Percentiles rank a stretch among this genome's conserved stretches.
phyloP scores from a whole-genome alignment of 1,284 basidiomycete species.

The Microbotryum lychnidis-dioicae region DNA sequence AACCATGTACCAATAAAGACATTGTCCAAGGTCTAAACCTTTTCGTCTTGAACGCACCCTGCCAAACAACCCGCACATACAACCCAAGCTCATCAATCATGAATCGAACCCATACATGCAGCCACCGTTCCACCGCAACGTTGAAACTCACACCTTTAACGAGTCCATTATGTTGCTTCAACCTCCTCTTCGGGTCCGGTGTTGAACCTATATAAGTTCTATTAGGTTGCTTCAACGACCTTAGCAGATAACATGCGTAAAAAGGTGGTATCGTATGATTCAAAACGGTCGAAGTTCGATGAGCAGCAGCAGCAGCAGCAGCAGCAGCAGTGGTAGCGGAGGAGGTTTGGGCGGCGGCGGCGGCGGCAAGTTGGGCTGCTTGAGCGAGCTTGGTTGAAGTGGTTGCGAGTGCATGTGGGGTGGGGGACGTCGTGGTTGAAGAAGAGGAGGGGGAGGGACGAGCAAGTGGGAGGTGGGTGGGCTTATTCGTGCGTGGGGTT shows the following conservation, averaged over 20 bases:
- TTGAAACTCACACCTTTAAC: constrained; percentile 48
- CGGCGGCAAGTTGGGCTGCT: too few species aligned
- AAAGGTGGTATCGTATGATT: constrained; percentile 63
- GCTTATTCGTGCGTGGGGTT: too few species aligned
- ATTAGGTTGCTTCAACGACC: constrained; percentile 50
- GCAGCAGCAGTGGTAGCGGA: too few species aligned
- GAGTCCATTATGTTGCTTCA: constrained; percentile 57
- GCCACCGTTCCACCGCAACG: too few species aligned
- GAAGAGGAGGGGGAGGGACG: too few species aligned
- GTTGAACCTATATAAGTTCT: constrained; percentile 46
- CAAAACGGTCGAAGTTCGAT: constrained; percentile 38
- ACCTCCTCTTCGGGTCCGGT: constrained; percentile 67
- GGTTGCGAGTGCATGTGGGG: too few species aligned
- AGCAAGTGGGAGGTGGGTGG: too few species aligned
- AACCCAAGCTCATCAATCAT: constrained; percentile 34
- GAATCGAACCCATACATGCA: too few species aligned
- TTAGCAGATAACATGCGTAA: constrained; percentile 81
- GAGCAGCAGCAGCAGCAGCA: too few species aligned
- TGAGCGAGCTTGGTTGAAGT: too few species aligned
- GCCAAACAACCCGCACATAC: constrained; percentile 26
- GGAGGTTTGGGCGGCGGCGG: too few species aligned
- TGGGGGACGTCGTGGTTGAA: too few species aligned
- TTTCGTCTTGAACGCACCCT: constrained; percentile 67
- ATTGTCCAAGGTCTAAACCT: constrained; percentile 73
- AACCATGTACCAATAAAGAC: constrained; percentile 81